A percentile compares a stretch with the other conserved stretches of the same genome.
Evolutionary conservation across 148 eudicot genomes (phyloP).

Genomic region (Rhododendron griersonianum): DNA sequence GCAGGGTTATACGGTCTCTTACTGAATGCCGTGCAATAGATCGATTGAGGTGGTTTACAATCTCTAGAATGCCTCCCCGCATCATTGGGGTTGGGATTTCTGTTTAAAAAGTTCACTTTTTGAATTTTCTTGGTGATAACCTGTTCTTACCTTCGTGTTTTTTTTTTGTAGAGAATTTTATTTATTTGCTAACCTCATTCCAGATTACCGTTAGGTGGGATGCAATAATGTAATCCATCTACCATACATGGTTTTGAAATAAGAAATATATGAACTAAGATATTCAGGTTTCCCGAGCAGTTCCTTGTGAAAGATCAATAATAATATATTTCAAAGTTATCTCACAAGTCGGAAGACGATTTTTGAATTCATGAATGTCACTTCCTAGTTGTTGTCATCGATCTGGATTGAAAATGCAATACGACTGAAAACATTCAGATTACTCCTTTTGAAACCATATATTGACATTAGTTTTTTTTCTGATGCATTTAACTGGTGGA

Average conservation of each 20-base stretch:
- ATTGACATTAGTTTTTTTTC: neutral
- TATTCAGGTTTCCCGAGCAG: neutral
- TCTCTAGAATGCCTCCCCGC: neutral
- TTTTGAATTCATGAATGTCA: neutral
- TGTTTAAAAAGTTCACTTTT: neutral
- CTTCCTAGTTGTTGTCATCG: neutral
- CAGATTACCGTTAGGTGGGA: neutral
- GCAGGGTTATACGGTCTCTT: neutral
- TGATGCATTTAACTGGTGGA: neutral
- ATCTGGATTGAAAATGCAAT: neutral
- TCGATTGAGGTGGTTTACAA: neutral
- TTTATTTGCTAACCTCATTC: neutral
- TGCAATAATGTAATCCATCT: neutral
- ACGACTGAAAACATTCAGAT: neutral
- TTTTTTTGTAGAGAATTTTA: neutral
- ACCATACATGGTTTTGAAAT: neutral
- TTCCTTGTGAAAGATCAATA: neutral
- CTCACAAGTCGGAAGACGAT: neutral
- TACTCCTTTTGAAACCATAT: neutral
- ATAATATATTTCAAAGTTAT: neutral
- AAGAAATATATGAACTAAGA: neutral
- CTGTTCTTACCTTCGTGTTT: neutral
- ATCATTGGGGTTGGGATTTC: neutral
- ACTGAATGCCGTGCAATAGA: neutral
- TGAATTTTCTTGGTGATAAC: neutral